These are phyloP conservation scores for Choiromyces venosus DNA, from an alignment of 495 filamentous ascomycete species.

Conservation along the genomic window DNA sequence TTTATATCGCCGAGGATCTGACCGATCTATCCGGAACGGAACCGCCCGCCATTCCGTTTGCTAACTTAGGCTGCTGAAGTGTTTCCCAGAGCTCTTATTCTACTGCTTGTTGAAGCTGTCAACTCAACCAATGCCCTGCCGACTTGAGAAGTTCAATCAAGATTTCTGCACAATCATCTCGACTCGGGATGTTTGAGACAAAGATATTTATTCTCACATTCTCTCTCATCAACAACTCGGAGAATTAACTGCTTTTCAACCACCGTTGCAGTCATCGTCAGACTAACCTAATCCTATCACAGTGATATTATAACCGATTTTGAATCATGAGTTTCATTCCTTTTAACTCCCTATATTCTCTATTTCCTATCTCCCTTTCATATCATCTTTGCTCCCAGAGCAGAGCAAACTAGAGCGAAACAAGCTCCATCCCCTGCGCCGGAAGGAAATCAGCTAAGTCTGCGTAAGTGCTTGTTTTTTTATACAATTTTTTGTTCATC, in stretches of 20 bases:
- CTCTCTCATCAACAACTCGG: background rate
- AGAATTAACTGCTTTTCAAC: background rate
- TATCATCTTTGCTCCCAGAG: background rate
- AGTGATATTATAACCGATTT: background rate
- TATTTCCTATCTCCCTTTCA: background rate
- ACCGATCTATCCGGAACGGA: background rate
- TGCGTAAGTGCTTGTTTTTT: conserved; percentile 3
- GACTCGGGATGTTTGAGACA: background rate
- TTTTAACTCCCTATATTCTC: background rate
- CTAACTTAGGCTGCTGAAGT: background rate
- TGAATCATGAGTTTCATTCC: background rate
- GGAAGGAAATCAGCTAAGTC: background rate
- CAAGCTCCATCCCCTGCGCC: background rate
- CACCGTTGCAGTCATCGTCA: background rate
- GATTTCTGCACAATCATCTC: background rate
- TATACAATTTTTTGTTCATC: background rate
- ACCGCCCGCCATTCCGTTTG: background rate
- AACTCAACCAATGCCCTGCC: background rate
- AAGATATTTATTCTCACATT: background rate
- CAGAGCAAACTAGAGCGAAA: background rate
- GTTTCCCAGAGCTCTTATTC: background rate
- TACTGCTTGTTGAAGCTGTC: background rate
- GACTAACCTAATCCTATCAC: background rate
- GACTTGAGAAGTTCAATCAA: background rate
- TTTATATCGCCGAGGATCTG: background rate